Evolutionary conservation across 2,329 filamentous ascomycete genomes (phyloP), one percentile per base, ranked within the genome.

Genomic region (Fusarium sp.): DNA sequence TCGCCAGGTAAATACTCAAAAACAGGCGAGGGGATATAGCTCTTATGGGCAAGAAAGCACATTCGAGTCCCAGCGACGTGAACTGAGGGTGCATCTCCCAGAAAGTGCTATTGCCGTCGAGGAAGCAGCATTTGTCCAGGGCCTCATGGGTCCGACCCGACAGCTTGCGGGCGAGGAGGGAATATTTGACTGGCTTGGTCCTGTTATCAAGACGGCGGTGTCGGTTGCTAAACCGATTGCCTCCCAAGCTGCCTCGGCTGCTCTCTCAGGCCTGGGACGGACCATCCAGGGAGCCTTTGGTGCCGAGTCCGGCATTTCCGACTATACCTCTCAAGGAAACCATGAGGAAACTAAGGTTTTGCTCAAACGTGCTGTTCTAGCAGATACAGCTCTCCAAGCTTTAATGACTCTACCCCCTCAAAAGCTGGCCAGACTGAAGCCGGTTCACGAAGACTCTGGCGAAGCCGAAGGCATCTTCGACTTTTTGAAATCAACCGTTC

Each of bases 381-480:
- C 60, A 18, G 60, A 67, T 27, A 48, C 64, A n/a, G 60, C 60
- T 18, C 48, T 66, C 8, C 60, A 66, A 40, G 60, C 60, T 4
- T 16, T 66, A 16, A 50, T 55, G 48, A 55, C 31, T 30, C 54
- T 66, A 43, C 50, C 54, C 27, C 27, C 18, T 12, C 23, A 63
- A 34, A 66, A 63, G 53, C 50, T 66, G 10, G 27, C 53, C 9
- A 46, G 23, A n/a, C 23, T 66, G 37, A 53, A 47, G 18, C 18
- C 48, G 30, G 18, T 44, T 9, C 30, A 55, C 30, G 15, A 31
- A 4, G 60, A 56, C n/a, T 23, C 39, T 6, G 39, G 34, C 31
- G 48, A 59, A 28, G 18, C 55, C 11, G 66, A 69, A 50, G 43
- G 39, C 36, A 56, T 69, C 48, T 39, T 69, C n/a, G 66, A 67